These are phyloP conservation scores for Ceratorhiza oryzae-sativae DNA, from an alignment of 1,284 basidiomycete species.

Conservation along the genomic window DNA sequence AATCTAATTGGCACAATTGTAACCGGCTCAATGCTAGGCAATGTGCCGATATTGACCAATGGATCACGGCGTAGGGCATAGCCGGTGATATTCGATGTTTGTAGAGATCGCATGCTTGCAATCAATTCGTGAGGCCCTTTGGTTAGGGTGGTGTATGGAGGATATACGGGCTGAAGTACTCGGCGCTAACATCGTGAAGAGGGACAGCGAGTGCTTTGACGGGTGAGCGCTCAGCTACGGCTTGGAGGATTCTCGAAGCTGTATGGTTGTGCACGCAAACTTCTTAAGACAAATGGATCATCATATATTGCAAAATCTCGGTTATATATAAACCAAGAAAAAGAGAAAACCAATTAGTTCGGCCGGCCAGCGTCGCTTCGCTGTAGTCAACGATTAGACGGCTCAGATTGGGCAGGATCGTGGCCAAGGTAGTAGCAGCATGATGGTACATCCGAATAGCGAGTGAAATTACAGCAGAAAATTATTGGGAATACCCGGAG, in stretches of 20 bases:
- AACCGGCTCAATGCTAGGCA: not conserved
- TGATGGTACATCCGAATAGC: not conserved
- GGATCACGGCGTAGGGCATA: not conserved
- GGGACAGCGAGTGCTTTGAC: not conserved
- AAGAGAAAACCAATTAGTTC: conserved; percentile 13
- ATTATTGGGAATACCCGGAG: not conserved
- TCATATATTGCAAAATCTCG: not conserved
- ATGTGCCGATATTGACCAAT: not conserved
- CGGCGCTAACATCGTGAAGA: not conserved
- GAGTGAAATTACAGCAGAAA: not conserved
- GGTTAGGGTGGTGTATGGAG: not conserved
- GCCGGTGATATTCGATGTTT: conserved; percentile 75
- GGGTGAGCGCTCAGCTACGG: conserved; percentile 3
- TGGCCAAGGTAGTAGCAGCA: not conserved
- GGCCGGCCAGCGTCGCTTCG: not conserved
- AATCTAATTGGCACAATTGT: no score
- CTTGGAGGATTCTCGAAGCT: not conserved
- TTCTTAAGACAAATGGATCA: no score
- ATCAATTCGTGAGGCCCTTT: not conserved
- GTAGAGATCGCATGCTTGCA: conserved; percentile 47
- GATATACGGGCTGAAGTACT: not conserved
- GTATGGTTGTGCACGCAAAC: not conserved
- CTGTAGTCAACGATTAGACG: not conserved
- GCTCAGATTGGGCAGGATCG: conserved; percentile 1
- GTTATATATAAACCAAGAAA: not conserved